Evolutionary conservation across 208 protist species (phyloP), one percentile per base, ranked within the genome.

Genomic region (Trypanosoma melophagium): DNA sequence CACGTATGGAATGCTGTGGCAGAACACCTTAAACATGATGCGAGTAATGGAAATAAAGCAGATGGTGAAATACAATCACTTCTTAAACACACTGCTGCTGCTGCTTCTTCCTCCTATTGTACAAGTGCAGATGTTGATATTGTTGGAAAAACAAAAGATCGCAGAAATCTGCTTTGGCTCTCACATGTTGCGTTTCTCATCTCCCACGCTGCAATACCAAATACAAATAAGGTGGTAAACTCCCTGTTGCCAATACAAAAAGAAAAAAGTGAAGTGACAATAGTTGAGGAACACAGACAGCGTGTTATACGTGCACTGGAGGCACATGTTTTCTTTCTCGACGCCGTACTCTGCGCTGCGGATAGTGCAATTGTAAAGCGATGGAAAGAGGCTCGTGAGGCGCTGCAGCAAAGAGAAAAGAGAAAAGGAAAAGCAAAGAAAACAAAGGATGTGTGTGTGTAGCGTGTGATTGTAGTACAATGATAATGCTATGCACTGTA

Each of bases 131-230:
- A 38, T 57, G 16, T 14, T 38, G 22, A 38, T 57, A 22, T 9
- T n/a, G n/a, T n/a, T n/a, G n/a, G n/a, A n/a, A n/a, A n/a, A n/a
- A n/a, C n/a, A n/a, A n/a, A n/a, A n/a, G n/a, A n/a, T n/a, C n/a
- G 28, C 9, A 31, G 66, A 19, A 57, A 57, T 22, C 19, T 35
- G 8, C 66, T 14, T 22, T 89, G 83, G 83, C 49, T 83, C n/a
- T 72, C 66, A 10, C 83, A 89, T 63, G 42, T 76, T 22, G 62
- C 81, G 0, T 85, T 89, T 59, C 68, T 89, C n/a, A 55, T 84
- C 40, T 63, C 66, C n/a, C 68, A 73, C 25, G 58, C 52, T 42
- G 44, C 50, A 17, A 7, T 42, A 16, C 31, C 22, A 8, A 19
- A 51, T 31, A 10, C 7, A n/a, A n/a, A n/a, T n/a, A n/a, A n/a